Percentiles rank a stretch among this genome's conserved stretches.
Evolutionary conservation across 2,329 filamentous ascomycete genomes (phyloP).

Genomic region (Botryosphaeria dothidea): DNA sequence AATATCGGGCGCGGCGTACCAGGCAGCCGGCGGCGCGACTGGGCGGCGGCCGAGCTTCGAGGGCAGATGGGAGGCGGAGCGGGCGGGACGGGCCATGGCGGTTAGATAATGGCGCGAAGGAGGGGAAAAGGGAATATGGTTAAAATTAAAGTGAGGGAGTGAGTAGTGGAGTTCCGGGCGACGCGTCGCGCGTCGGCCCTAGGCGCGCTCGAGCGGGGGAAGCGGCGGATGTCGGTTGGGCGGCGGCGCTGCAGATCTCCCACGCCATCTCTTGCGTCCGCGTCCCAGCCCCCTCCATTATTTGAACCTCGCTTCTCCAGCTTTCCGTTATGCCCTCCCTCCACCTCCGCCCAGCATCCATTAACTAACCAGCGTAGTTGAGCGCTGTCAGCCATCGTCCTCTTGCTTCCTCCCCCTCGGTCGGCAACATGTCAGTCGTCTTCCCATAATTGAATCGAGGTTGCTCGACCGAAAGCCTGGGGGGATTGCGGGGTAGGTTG

Average conservation of each 20-base stretch:
- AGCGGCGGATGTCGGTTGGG: too few relatives aligned
- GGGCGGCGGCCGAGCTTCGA: background rate
- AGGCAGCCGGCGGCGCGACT: background rate
- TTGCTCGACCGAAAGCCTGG: too few relatives aligned
- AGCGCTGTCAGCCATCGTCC: background rate
- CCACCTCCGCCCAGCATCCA: background rate
- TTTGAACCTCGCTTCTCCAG: background rate
- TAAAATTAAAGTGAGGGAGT: background rate
- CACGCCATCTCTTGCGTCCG: too few relatives aligned
- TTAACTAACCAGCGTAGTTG: background rate
- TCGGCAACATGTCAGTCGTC: too few relatives aligned
- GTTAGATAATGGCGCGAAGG: background rate
- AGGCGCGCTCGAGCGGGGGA: background rate
- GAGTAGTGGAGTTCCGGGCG: background rate
- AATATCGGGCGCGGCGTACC: constrained; percentile 24
- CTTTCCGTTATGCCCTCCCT: background rate
- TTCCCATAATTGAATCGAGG: too few relatives aligned
- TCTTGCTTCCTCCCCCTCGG: background rate
- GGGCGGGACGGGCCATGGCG: background rate
- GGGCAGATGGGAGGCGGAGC: background rate
- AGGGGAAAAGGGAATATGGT: background rate
- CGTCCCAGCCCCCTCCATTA: background rate
- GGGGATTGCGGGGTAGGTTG: too few relatives aligned
- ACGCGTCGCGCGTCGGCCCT: background rate
- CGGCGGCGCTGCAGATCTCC: too few relatives aligned